Percentiles rank a stretch among this genome's conserved stretches.
Conservation (phyloP, 805 yeast species). For the Spathaspora girioi region DNA sequence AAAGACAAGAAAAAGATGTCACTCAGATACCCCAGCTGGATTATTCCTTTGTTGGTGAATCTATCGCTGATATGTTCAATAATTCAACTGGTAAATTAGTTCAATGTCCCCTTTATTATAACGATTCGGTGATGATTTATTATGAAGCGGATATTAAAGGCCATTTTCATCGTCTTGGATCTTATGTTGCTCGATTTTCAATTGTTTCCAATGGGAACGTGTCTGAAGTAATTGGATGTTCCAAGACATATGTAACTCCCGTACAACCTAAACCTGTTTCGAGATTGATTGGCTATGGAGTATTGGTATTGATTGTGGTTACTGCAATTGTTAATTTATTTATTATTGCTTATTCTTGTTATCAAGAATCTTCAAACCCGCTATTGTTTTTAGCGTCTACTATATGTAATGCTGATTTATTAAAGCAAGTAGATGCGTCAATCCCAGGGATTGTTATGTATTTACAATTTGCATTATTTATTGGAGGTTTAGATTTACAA, state of each 20-base stretch:
- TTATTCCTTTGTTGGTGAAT: neutral
- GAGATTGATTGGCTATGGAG: constrained; percentile 32
- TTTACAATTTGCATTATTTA: constrained; percentile 57
- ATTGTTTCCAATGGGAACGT: constrained; percentile 36
- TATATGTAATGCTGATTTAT: constrained; percentile 53
- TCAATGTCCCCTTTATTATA: constrained; percentile 34
- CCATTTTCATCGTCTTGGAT: constrained; percentile 41
- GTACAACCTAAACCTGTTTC: constrained; percentile 28
- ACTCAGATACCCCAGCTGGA: neutral
- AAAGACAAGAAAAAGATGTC: neutral
- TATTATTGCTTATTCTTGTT: constrained; percentile 47
- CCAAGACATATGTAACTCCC: constrained; percentile 47
- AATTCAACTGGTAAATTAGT: constrained; percentile 24
- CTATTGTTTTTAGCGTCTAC: constrained; percentile 52
- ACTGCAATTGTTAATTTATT: constrained; percentile 40
- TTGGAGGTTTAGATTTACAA: constrained; percentile 49
- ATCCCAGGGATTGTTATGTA: constrained; percentile 47
- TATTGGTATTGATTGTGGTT: constrained; percentile 35
- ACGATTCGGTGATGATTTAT: constrained; percentile 34
- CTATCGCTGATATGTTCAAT: constrained; percentile 11
- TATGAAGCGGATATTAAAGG: constrained; percentile 37
- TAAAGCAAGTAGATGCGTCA: constrained; percentile 55
- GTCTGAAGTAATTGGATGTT: constrained; percentile 44
- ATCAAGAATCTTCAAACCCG: constrained; percentile 55
- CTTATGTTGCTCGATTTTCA: constrained; percentile 40